Evolutionary conservation across 2,329 filamentous ascomycete genomes (phyloP), one percentile per base, ranked within the genome.

Genomic region (Fusarium hostae): DNA sequence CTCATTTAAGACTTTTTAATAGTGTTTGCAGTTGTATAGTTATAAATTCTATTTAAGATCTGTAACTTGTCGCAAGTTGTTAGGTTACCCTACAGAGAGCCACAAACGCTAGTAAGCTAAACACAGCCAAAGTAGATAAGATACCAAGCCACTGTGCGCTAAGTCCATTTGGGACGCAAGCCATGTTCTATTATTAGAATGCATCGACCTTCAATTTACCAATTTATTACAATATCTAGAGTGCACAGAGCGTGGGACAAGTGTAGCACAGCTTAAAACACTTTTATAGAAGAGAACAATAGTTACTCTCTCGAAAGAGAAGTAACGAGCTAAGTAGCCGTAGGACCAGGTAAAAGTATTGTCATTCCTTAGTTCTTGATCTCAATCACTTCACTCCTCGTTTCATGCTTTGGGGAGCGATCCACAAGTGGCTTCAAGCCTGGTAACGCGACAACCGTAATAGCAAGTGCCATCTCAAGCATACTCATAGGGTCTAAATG

Each of bases 401-500:
- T 30, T 48, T 74, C 68, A 24, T 57, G 55, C 54, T 61, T 56
- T 1, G 48, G 37, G 9, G 67, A 43, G 26, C 68, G 67, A 22
- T 51, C 39, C 2, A 75, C 30, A 12, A 75, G 67, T 9, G 72
- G 62, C 50, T 71, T 75, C 40, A 75, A 13, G 8, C 72, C 72
- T n/a, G 72, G 72, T 18, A 75, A 64, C 5, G 72, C 35, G 9
- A 75, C 72, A 39, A 75, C 72, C 12, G 56, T 69, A 12, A 67
- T 71, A 3, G 72, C 72, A 1, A 75, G 64, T 0, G 72, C 41
- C 39, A 75, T 67, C 32, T 75, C 72, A 6, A 75, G 26, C 70
- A 75, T 75, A 7, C 72, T 75, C 3, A 75, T 68, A 18, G 72
- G 72, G n/a, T 75, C 72, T 75, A n/a, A n/a, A n/a, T n/a, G n/a